A percentile compares a stretch with the other conserved stretches of the same genome.
Conservation (phyloP, 805 yeast genomes). For the Spathaspora hagerdaliae region DNA sequence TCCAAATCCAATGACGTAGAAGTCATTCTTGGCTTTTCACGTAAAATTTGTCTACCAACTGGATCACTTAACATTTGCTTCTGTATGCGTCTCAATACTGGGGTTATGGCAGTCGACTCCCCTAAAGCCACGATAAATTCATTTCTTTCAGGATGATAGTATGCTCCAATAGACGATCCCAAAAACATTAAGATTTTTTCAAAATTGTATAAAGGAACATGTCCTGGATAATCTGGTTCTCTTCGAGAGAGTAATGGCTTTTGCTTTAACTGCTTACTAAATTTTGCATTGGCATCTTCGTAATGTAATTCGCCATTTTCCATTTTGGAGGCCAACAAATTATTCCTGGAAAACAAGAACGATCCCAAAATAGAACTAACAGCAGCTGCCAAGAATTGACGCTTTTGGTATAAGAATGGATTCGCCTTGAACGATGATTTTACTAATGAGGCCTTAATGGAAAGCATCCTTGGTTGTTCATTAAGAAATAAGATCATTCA, state of each 20-base stretch:
- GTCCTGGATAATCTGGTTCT: slow-evolving; percentile 61
- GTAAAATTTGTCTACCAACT: slow-evolving; percentile 71
- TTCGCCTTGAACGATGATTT: not conserved
- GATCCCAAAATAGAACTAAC: slow-evolving; percentile 22
- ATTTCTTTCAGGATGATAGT: slow-evolving; percentile 70
- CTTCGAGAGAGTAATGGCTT: slow-evolving; percentile 35
- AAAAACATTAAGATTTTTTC: slow-evolving; percentile 65
- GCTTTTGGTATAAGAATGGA: not conserved
- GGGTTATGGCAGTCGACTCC: slow-evolving; percentile 80
- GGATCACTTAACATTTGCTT: slow-evolving; percentile 71
- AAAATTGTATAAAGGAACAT: slow-evolving; percentile 63
- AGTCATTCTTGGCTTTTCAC: slow-evolving; percentile 81
- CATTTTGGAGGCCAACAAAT: slow-evolving; percentile 57
- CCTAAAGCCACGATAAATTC: slow-evolving; percentile 80
- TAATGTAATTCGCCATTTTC: slow-evolving; percentile 46
- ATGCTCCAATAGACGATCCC: slow-evolving; percentile 77
- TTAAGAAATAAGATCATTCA: no score
- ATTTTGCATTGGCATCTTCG: slow-evolving; percentile 25
- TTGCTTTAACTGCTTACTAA: slow-evolving; percentile 19
- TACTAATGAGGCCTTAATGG: not conserved
- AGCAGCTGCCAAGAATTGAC: slow-evolving; percentile 2
- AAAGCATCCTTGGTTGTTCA: not conserved
- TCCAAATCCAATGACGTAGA: slow-evolving; percentile 64
- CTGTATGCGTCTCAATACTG: slow-evolving; percentile 59
- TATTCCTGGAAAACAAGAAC: slow-evolving; percentile 37